Percentiles rank a stretch among this genome's conserved stretches.
phyloP scores from a whole-genome alignment of 2,329 filamentous ascomycete species.

The Diaporthe vexans region DNA sequence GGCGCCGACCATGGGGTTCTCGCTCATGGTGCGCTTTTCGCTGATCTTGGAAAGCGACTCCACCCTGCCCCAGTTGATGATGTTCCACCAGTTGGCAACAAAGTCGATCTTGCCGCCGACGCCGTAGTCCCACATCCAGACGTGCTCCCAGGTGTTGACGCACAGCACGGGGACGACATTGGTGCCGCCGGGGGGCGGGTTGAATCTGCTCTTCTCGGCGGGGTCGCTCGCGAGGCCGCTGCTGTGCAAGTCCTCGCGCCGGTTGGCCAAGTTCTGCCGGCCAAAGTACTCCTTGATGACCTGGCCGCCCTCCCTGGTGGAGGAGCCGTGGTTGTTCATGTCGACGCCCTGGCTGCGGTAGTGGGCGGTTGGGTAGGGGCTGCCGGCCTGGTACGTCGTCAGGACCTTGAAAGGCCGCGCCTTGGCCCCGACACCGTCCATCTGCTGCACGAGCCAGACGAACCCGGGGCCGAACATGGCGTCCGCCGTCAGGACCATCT shows the following conservation, averaged over 20 bases:
- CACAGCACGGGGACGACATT: constrained; percentile 85
- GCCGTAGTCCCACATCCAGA: constrained; percentile 87
- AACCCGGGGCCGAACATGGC: constrained; percentile 98
- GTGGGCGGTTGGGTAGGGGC: constrained; percentile 88
- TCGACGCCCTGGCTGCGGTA: constrained; percentile 79
- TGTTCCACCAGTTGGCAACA: constrained; percentile 87
- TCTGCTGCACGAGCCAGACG: constrained; percentile 85
- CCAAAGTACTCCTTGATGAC: constrained; percentile 56
- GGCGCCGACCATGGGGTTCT: background rate
- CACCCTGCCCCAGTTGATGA: constrained; percentile 87
- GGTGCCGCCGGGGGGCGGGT: constrained; percentile 72
- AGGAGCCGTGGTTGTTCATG: constrained; percentile 73
- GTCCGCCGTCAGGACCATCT: constrained; percentile 84
- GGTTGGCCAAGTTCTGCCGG: constrained; percentile 52
- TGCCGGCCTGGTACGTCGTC: constrained; percentile 91
- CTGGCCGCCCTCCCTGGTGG: constrained; percentile 50
- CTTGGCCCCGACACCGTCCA: constrained; percentile 51
- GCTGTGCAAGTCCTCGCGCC: constrained; percentile 49
- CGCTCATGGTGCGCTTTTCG: constrained; percentile 8
- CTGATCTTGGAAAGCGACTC: constrained; percentile 55
- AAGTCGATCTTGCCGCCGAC: constrained; percentile 81
- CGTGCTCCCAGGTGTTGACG: constrained; percentile 97
- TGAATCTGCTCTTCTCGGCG: constrained; percentile 44
- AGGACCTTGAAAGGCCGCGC: constrained; percentile 75
- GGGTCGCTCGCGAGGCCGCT: constrained; percentile 43